Evolutionary conservation across 768 basidiomycete species (phyloP).

Genomic region (Naganishia randhawae): DNA sequence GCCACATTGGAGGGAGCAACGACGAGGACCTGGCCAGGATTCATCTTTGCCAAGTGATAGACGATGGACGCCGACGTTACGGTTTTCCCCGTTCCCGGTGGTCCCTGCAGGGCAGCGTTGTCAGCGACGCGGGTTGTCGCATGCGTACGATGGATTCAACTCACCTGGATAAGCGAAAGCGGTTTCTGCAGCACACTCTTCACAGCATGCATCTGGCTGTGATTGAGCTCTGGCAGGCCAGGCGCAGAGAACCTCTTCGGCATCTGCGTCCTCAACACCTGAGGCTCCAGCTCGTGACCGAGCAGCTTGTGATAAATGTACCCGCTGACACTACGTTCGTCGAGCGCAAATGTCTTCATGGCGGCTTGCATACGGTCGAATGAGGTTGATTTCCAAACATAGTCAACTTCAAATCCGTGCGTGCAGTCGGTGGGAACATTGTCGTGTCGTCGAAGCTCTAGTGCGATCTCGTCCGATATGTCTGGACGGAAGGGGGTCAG

Average conservation of each 20-base stretch:
- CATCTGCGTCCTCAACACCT: conserved; percentile 57
- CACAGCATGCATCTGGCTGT: conserved; percentile 99
- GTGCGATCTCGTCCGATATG: conserved; percentile 93
- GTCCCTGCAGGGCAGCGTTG: conserved; percentile 57
- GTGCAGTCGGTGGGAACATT: conserved; percentile 91
- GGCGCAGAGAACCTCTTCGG: conserved; percentile 88
- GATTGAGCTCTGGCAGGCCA: conserved; percentile 94
- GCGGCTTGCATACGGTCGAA: conserved; percentile 99
- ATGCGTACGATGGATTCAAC: conserved; percentile 4
- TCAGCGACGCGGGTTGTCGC: too few relatives aligned
- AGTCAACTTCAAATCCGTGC: conserved; percentile 94
- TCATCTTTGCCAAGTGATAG: conserved; percentile 98
- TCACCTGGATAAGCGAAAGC: conserved; percentile 83
- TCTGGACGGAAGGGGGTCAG: conserved; percentile 56
- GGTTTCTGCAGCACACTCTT: conserved; percentile 99
- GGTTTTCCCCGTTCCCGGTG: conserved; percentile 97
- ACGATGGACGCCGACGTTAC: conserved; percentile 99
- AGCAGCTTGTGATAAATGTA: conserved; percentile 99
- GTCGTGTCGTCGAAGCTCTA: conserved; percentile 84
- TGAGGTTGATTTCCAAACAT: conserved; percentile 99
- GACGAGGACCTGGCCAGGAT: conserved; percentile 96
- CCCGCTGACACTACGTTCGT: conserved; percentile 98
- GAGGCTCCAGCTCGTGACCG: conserved; percentile 95
- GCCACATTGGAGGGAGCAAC: conserved; percentile 99
- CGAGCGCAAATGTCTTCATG: conserved; percentile 99